Conservation (phyloP, 2,329 filamentous ascomycete species). For the Trichoderma brevicompactum region DNA sequence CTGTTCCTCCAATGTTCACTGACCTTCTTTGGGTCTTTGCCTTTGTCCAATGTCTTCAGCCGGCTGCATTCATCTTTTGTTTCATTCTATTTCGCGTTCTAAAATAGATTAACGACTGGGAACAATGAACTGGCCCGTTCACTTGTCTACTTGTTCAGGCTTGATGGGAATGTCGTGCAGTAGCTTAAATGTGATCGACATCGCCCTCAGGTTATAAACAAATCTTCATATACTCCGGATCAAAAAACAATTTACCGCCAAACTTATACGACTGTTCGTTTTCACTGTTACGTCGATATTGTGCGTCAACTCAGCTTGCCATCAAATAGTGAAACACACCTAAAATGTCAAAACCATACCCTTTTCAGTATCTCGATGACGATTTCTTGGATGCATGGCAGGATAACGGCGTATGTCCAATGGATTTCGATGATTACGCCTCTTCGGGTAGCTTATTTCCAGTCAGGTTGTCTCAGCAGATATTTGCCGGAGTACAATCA, state of each 20-base stretch:
- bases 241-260: no score
- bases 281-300: background rate
- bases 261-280: background rate
- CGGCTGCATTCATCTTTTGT: conserved; percentile 6
- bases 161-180: background rate
- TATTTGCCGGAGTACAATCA: background rate
- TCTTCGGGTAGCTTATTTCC: background rate
- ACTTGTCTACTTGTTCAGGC: background rate
- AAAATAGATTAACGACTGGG: background rate
- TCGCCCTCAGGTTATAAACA: background rate
- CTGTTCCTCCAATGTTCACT: background rate
- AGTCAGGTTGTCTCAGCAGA: background rate
- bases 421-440: background rate
- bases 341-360: background rate
- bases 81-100: background rate
- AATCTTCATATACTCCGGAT: background rate
- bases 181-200: conserved; percentile 11
- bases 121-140: conserved; percentile 24
- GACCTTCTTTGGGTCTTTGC: background rate
- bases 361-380: background rate
- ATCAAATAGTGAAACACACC: background rate
- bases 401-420: background rate
- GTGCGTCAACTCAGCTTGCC: background rate
- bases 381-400: conserved; percentile 2
- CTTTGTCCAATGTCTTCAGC: conserved; percentile 23